These are phyloP conservation scores for Aspergillus quadrilineatus DNA, from an alignment of 2,329 filamentous ascomycete genomes.

Conservation along the genomic window DNA sequence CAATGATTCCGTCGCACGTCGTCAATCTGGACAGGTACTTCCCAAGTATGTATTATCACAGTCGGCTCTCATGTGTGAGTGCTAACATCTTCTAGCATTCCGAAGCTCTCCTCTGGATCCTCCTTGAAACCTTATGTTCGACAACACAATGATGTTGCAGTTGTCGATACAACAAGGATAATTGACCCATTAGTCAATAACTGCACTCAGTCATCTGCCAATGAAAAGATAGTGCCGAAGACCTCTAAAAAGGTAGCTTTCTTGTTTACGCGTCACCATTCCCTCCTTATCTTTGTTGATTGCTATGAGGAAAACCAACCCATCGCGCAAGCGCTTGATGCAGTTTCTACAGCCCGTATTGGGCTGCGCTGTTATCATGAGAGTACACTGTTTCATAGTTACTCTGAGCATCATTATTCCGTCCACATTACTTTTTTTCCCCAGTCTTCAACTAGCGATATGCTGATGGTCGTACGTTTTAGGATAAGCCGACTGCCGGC, in stretches of 20 bases:
- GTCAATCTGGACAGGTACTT: background rate
- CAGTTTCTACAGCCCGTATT: slow-evolving; percentile 73
- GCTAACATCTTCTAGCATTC: slow-evolving; percentile 42
- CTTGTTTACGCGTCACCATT: background rate
- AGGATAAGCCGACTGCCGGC: slow-evolving; percentile 68
- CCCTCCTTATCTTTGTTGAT: slow-evolving; percentile 17
- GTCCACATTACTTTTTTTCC: slow-evolving; percentile 3
- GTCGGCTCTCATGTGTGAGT: background rate
- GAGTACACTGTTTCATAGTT: slow-evolving; percentile 68
- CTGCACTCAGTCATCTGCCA: slow-evolving; percentile 19
- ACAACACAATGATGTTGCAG: slow-evolving; percentile 53
- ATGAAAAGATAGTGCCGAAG: background rate
- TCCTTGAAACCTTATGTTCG: slow-evolving; percentile 56
- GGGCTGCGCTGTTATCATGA: slow-evolving; percentile 72
- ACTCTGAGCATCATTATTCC: slow-evolving; percentile 57
- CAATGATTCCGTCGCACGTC: background rate
- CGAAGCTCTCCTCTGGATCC: slow-evolving; percentile 49
- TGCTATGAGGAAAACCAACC: slow-evolving; percentile 76
- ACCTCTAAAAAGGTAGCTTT: slow-evolving; percentile 51
- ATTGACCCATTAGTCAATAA: slow-evolving; percentile 47
- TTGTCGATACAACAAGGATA: slow-evolving; percentile 53
- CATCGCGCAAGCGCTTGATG: slow-evolving; percentile 66
- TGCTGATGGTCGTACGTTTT: slow-evolving; percentile 19
- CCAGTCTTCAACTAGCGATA: background rate
- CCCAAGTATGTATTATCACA: slow-evolving; percentile 2